Evolutionary conservation across 1,139 yeast species (phyloP).

Genomic region (Barnettozyma hawaiiensis): DNA sequence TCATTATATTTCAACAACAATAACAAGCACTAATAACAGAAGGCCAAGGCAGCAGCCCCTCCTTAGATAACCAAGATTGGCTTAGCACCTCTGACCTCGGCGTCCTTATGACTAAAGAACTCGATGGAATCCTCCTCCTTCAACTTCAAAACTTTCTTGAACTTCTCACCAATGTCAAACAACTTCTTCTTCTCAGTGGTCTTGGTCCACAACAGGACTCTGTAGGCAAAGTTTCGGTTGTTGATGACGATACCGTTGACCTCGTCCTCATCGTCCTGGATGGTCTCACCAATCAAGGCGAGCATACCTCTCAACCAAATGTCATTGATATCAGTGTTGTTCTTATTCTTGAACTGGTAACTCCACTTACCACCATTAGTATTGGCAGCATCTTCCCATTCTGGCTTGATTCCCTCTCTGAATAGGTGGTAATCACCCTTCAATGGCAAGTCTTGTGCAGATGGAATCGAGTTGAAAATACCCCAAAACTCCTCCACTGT

Average conservation of each 20-base stretch:
- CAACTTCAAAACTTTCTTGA: slow-evolving; percentile 73
- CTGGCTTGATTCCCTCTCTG: slow-evolving; percentile 93
- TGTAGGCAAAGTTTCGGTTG: slow-evolving; percentile 75
- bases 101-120: slow-evolving; percentile 61
- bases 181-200: slow-evolving; percentile 63
- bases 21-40: no score
- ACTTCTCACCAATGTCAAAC: slow-evolving; percentile 71
- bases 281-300: slow-evolving; percentile 93
- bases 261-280: slow-evolving; percentile 78
- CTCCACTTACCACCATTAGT: slow-evolving; percentile 95
- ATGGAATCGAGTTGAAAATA: slow-evolving; percentile 88
- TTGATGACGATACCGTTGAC: slow-evolving; percentile 94
- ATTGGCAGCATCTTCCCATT: slow-evolving; percentile 94
- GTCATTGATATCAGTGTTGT: slow-evolving; percentile 65
- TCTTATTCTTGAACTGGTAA: slow-evolving; percentile 64
- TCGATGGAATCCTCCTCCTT: slow-evolving; percentile 67
- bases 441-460: slow-evolving; percentile 84
- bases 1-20: no score
- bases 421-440: slow-evolving; percentile 95
- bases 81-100: slow-evolving; percentile 35
- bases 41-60: no score
- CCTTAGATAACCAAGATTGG: slow-evolving; percentile 24
- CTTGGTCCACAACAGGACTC: slow-evolving; percentile 92
- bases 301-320: slow-evolving; percentile 90
- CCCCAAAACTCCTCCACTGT: slow-evolving; percentile 99